Conservation (phyloP, 225 moss, liverwort and hornwort species). For the Marchantia paleacea region DNA sequence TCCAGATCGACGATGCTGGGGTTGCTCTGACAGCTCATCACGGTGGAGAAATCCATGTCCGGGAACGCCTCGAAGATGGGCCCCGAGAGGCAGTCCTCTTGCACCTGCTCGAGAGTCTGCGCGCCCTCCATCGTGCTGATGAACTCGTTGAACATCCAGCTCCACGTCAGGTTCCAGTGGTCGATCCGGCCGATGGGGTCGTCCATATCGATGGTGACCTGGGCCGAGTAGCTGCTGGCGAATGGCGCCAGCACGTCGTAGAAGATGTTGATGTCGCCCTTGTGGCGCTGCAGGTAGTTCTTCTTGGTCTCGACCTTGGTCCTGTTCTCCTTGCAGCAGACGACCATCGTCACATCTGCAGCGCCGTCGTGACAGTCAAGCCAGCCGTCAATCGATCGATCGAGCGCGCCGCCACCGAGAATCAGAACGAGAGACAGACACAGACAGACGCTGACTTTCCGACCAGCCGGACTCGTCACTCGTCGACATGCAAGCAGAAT, state of each 20-base stretch:
- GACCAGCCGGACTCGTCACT: too few species aligned
- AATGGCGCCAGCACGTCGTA: conserved; percentile 60
- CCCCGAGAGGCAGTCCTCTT: conserved; percentile 49
- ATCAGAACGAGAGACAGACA: too few species aligned
- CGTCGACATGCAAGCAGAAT: neutral
- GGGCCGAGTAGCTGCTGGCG: conserved; percentile 50
- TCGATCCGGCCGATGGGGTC: conserved; percentile 51
- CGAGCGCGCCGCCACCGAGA: too few species aligned
- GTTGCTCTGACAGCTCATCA: conserved; percentile 57
- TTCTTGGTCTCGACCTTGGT: conserved; percentile 24
- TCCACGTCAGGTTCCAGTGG: conserved; percentile 75
- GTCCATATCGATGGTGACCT: conserved; percentile 62
- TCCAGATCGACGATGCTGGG: conserved; percentile 74
- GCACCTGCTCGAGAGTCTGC: conserved; percentile 49
- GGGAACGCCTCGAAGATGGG: conserved; percentile 42
- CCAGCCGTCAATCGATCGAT: too few species aligned
- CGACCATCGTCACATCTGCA: conserved; percentile 72
- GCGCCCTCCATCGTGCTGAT: conserved; percentile 62
- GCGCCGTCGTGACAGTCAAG: too few species aligned
- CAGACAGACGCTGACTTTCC: too few species aligned
- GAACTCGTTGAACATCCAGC: conserved; percentile 68
- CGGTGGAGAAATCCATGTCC: conserved; percentile 49
- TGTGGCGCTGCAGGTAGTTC: conserved; percentile 28
- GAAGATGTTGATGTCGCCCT: conserved; percentile 67
- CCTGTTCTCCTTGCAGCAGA: conserved; percentile 68